Base-by-base conservation (phyloP, 805 yeast species). In the Suhomyces prunicola region DNA sequence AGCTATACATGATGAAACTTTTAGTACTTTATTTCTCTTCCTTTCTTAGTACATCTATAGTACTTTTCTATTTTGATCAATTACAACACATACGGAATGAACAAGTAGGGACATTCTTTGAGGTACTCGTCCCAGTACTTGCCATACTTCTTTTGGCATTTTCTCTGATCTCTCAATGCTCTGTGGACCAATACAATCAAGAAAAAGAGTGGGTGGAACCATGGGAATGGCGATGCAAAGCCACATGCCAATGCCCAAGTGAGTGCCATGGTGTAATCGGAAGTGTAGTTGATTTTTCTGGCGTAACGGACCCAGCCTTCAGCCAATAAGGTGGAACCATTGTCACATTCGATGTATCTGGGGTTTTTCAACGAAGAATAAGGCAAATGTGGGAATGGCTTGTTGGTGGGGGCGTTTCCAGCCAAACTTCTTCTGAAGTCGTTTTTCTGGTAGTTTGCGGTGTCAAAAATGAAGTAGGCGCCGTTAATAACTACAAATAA, bases 301-400 rank as follows among this genome's bases (percentile, higher is more conserved):
- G 97, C 98, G 63, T 86, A 90, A 57, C 80, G 85, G 74, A 86
- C 87, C 97, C 98, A 93, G 42, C 99, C 99, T 66, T 91, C 97
- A 50, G 92, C 85, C 60, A 94, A 80, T 67, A 94, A 80, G 35
- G 83, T 75, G 12, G 96, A 86, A 22, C 99, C 99, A 63, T 86
- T 86, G 61, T 84, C 84, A 69, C 97, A 91, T 58, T 80, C 79
- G 71, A 94, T 86, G 73, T 88, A 93, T 57, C 80, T 82, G 44
- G 99, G 99, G 71, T 94, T 80, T 60, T 85, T 82, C 62, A 94
- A 74, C 56, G 87, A 85, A 59, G 90, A 90, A 72, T 83, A 82
- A 40, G 97, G 97, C 69, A 92, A 81, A 71, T 84, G 90, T 60
- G 99, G 99, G 87, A 94, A 94, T 12, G 96, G 83, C 67, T 87